Evolutionary conservation across 371 early-diverging fungal species (phyloP).

Genomic region (Synchytrium microbalum): DNA sequence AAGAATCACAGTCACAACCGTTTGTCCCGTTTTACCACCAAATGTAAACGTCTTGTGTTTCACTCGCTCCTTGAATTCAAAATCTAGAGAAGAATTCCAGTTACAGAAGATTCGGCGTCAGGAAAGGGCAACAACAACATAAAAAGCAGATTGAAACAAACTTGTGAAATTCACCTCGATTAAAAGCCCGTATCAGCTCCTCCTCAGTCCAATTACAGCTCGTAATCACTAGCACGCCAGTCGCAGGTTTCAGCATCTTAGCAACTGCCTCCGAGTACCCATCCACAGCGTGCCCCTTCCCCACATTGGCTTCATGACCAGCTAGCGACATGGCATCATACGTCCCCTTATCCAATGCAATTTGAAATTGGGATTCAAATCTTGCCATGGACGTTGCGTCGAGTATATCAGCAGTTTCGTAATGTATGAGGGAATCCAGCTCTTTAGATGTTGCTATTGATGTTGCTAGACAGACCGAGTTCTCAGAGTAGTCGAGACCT

Average conservation of each 20-base stretch:
- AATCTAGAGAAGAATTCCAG: slow-evolving; percentile 30
- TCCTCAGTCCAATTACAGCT: slow-evolving; percentile 90
- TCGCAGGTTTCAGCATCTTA: slow-evolving; percentile 28
- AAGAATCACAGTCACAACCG: slow-evolving; percentile 75
- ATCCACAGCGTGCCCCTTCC: neutral
- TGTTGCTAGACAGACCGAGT: slow-evolving; percentile 62
- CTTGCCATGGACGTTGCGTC: slow-evolving; percentile 26
- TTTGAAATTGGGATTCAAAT: slow-evolving; percentile 33
- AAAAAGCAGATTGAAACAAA: slow-evolving; percentile 8
- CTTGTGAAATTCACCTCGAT: slow-evolving; percentile 12
- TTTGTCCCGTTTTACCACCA: slow-evolving; percentile 81
- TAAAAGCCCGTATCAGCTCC: slow-evolving; percentile 63
- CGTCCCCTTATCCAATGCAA: slow-evolving; percentile 86
- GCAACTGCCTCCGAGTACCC: slow-evolving; percentile 28
- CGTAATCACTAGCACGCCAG: slow-evolving; percentile 71
- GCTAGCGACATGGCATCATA: slow-evolving; percentile 82
- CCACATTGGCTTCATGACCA: slow-evolving; percentile 1
- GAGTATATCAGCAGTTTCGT: slow-evolving; percentile 46
- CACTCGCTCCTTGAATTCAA: slow-evolving; percentile 59
- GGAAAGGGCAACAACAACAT: too few relatives aligned
- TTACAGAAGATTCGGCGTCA: too few relatives aligned
- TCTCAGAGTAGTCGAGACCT: slow-evolving; percentile 80
- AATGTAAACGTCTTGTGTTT: slow-evolving; percentile 77
- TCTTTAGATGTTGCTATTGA: slow-evolving; percentile 36
- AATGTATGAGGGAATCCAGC: slow-evolving; percentile 8